Base-by-base conservation (phyloP, 805 yeast genomes). In the Kregervanrija delftensis region DNA sequence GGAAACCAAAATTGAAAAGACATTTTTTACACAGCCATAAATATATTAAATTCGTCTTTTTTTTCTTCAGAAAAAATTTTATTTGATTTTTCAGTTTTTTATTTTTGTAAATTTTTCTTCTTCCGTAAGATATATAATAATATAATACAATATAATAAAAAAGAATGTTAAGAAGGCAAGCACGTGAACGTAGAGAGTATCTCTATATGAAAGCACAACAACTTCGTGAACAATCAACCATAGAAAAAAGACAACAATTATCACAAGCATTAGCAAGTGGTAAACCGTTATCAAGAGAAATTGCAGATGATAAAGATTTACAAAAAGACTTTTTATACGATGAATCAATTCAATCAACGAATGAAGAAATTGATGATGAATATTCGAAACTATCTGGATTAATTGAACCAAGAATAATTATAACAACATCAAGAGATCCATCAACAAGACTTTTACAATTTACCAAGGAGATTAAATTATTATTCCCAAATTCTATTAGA, bases 131-230 rank as follows among this genome's bases (percentile, higher is more conserved):
- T 22, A 22, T 22, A 22, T 22, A 22, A 22, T 22, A 22, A 22
- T 22, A 22, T 22, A 22, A 8, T 22, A 22, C 6, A 22, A 22
- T 22, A 22, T 6, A 22, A 35, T 15, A 28, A n/a, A 4, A 33
- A 17, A 56, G 2, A 11, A 74, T 75, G 96, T 66, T 88, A 45
- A 79, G 99, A 66, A 79, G 88, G 71, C 96, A 91, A 60, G 97
- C 98, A 8, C 81, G 99, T 68, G 97, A 93, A 64, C 78, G 99
- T 69, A 79, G 95, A 64, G 98, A 93, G 59, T 93, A 90, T 58
- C 71, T 93, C 28, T 93, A 86, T 69, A 76, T 88, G 42, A 89
- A 90, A 61, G 86, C 96, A 0, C 79, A 86, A 41, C 93, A 88
- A 60, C 74, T 91, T 33, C 96, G 93, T 62, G 98, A 93, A 52